These are phyloP conservation scores for Kwoniella bestiolae DNA, from an alignment of 768 basidiomycete genomes.

Conservation along the genomic window DNA sequence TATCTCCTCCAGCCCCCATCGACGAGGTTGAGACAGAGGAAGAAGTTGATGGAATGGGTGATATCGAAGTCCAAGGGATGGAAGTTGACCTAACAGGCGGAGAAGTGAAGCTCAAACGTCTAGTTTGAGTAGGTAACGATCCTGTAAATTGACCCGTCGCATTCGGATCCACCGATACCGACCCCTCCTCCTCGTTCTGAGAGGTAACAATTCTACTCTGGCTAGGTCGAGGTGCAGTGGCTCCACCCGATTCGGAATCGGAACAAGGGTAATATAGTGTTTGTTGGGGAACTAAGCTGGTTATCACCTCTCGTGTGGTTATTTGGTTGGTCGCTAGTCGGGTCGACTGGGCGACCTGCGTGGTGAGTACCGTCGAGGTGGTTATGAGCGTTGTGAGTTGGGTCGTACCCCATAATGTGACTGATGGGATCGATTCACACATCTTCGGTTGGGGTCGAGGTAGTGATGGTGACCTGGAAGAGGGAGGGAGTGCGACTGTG, in stretches of 20 bases:
- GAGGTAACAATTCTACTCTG: not conserved
- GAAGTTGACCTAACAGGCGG: not conserved
- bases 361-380: slow-evolving; percentile 14
- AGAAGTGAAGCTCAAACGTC: not conserved
- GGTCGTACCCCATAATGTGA: slow-evolving; percentile 39
- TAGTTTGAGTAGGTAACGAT: slow-evolving; percentile 7
- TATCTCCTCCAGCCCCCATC: not conserved
- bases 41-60: not conserved
- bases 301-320: slow-evolving; percentile 8
- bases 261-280: slow-evolving; percentile 39
- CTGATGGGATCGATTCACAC: slow-evolving; percentile 27
- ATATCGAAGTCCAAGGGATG: not conserved
- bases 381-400: slow-evolving; percentile 16
- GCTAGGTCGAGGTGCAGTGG: not conserved
- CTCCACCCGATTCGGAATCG: not conserved
- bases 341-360: not conserved
- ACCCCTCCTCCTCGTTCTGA: slow-evolving; percentile 1
- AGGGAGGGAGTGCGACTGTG: no score
- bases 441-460: not conserved
- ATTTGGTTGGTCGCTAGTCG: slow-evolving; percentile 6
- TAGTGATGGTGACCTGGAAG: not conserved
- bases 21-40: not conserved
- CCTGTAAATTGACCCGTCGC: slow-evolving; percentile 19
- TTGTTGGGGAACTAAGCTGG: slow-evolving; percentile 29
- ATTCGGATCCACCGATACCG: not conserved